Conservation (phyloP, 2,329 filamentous ascomycete genomes). For the Decorospora gaudefroyi region DNA sequence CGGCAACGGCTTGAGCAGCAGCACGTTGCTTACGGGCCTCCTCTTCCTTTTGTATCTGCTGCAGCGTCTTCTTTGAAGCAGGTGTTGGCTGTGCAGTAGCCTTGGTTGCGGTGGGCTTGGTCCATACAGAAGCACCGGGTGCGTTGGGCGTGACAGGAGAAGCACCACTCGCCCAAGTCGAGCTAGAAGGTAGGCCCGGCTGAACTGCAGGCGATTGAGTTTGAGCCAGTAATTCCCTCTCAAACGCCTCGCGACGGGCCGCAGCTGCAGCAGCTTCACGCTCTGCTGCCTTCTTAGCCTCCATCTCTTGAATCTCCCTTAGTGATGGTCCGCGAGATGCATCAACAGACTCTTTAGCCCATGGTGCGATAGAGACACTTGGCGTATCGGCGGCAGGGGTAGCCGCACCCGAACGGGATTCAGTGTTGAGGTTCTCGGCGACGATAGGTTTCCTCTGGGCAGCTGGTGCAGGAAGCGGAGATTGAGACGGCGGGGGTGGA, state of each 20-base stretch:
- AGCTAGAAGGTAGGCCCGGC: conserved; percentile 81
- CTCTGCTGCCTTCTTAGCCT: conserved; percentile 90
- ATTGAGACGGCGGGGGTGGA: conserved; percentile 74
- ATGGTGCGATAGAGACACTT: conserved; percentile 80
- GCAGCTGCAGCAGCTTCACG: conserved; percentile 80
- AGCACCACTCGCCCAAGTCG: conserved; percentile 78
- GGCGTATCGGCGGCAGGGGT: conserved; percentile 71
- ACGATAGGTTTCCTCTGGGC: conserved; percentile 86
- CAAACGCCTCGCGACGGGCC: conserved; percentile 74
- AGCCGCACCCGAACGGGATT: conserved; percentile 73
- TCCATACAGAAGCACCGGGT: conserved; percentile 62
- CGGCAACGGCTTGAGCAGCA: conserved; percentile 55
- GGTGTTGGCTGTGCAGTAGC: conserved; percentile 47
- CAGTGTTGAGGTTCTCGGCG: conserved; percentile 70
- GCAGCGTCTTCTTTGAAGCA: conserved; percentile 80
- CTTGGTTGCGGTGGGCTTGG: conserved; percentile 61
- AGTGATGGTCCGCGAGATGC: conserved; percentile 83
- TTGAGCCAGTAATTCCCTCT: conserved; percentile 74
- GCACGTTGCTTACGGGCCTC: conserved; percentile 84
- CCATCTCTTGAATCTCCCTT: conserved; percentile 94
- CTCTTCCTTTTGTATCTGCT: conserved; percentile 96
- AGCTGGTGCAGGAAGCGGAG: conserved; percentile 83
- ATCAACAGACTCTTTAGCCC: conserved; percentile 82
- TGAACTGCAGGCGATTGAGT: conserved; percentile 63
- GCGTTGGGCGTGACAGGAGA: conserved; percentile 68